Evolutionary conservation across 2,329 filamentous ascomycete genomes (phyloP).

Genomic region (Neopestalotiopsis rosae): DNA sequence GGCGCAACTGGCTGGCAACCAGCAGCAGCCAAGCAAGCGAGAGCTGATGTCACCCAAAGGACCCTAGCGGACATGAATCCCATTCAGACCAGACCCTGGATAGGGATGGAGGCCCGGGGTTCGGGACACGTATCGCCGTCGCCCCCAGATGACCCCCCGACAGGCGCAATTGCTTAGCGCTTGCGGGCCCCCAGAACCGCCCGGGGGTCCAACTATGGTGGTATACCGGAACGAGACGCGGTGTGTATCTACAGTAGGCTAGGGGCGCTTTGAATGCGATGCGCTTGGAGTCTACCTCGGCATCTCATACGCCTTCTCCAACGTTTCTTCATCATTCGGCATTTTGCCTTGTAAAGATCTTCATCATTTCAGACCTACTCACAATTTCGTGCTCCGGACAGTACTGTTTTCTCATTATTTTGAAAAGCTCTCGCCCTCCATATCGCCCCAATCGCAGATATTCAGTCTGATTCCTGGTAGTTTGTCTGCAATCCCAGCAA

Average conservation of each 20-base stretch:
- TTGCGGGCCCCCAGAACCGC: neutral
- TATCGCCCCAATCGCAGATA: neutral
- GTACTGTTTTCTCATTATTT: neutral
- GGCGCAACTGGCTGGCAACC: neutral
- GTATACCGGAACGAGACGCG: constrained; percentile 1
- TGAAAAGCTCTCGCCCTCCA: neutral
- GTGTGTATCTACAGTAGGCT: neutral
- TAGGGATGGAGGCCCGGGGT: neutral
- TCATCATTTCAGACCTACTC: constrained; percentile 19
- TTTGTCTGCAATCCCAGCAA: neutral
- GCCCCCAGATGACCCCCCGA: neutral
- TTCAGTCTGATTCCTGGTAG: too few species aligned
- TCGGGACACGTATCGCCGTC: constrained; percentile 1
- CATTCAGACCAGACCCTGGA: neutral
- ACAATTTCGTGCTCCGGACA: neutral
- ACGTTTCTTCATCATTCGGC: neutral
- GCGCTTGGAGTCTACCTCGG: constrained; percentile 11
- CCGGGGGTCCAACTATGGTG: neutral
- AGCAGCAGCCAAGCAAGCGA: neutral
- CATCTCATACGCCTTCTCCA: constrained; percentile 15
- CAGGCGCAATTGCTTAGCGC: neutral
- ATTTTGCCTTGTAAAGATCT: constrained; percentile 22
- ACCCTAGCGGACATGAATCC: neutral
- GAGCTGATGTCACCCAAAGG: neutral
- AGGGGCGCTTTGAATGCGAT: constrained; percentile 1